Evolutionary conservation across 371 early-diverging fungal species (phyloP), one percentile per base, ranked within the genome.

Genomic region (Haplosporangium sp.): DNA sequence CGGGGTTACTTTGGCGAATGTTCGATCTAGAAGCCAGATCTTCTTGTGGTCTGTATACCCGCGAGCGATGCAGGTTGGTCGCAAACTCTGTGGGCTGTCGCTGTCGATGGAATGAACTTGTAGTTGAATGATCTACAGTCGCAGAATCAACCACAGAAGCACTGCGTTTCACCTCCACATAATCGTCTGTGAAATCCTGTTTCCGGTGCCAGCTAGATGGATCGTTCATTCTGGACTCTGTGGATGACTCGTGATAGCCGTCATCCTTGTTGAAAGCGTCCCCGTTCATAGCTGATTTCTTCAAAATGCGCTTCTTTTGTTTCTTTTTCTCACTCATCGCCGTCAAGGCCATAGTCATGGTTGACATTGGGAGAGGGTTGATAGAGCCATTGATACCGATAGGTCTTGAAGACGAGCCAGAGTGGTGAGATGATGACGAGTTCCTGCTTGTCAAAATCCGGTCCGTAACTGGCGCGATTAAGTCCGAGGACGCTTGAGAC

Each of bases 241-340:
- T 36, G 14, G 46, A 46, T n/a, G 45, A 50, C 18, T 60, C 47
- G 5, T 42, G 54, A 10, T 46, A 13, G 6, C 61, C 76, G 1
- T 38, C 40, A 23, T 56, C 50, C 1, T 40, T 29, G 29, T 66
- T 63, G 13, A 12, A 16, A 6, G 13, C 16, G 21, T 67, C 58
- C 16, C 59, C 69, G 11, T 62, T 62, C 43, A 42, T 71, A 4
- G 37, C 50, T 21, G 68, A 69, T 41, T 69, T 67, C 55, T 58
- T 64, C 64, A 59, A 52, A 1, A 71, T 66, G 12, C 70, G 57
- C 21, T 73, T 79, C 59, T 65, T 48, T 36, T 62, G 73, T 40
- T 65, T 64, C 69, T 73, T 79, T 51, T 69, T 79, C 42, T 79
- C 80, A 40, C 59, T 79, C 73, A 79, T 79, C 5, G 69, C 73